Percentiles rank a stretch among this genome's conserved stretches.
phyloP scores from a whole-genome alignment of 495 filamentous ascomycete genomes.

The Penicillium nucicola region DNA sequence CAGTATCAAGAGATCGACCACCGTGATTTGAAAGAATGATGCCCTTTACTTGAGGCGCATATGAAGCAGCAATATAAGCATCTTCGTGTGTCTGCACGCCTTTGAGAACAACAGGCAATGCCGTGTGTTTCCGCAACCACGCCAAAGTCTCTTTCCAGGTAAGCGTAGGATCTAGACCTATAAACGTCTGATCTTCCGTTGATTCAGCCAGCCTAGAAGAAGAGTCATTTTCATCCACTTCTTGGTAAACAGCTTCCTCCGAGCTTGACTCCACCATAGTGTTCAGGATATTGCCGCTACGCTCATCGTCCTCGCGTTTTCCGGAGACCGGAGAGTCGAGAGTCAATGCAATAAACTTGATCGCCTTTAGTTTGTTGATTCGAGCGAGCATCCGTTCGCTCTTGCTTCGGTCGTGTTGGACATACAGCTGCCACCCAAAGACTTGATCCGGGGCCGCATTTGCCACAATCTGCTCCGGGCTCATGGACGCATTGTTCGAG shows the following conservation, averaged over 20 bases:
- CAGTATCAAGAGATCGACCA: slow-evolving; percentile 80
- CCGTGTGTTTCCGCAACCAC: slow-evolving; percentile 73
- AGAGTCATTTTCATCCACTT: slow-evolving; percentile 29
- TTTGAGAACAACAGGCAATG: slow-evolving; percentile 81
- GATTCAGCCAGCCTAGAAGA: slow-evolving; percentile 35
- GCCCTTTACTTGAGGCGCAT: slow-evolving; percentile 65
- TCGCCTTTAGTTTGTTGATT: slow-evolving; percentile 62
- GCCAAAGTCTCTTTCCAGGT: slow-evolving; percentile 79
- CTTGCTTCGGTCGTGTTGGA: slow-evolving; percentile 73
- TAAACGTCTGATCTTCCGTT: slow-evolving; percentile 58
- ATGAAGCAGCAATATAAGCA: slow-evolving; percentile 68
- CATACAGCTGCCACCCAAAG: slow-evolving; percentile 92
- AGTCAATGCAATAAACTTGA: slow-evolving; percentile 78
- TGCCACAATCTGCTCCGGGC: slow-evolving; percentile 79
- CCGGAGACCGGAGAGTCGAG: slow-evolving; percentile 85
- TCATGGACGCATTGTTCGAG: slow-evolving; percentile 83
- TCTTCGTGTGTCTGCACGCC: slow-evolving; percentile 91
- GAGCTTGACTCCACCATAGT: slow-evolving; percentile 36
- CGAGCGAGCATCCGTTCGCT: slow-evolving; percentile 75
- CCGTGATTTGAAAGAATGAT: slow-evolving; percentile 88
- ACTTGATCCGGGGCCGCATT: slow-evolving; percentile 62
- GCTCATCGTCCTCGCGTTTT: slow-evolving; percentile 84
- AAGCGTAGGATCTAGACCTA: slow-evolving; percentile 72
- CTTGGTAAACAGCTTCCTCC: slow-evolving; percentile 36
- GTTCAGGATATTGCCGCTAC: slow-evolving; percentile 45